phyloP scores from a whole-genome alignment of 495 filamentous ascomycete species.

The Rostrohypoxylon terebratum region DNA sequence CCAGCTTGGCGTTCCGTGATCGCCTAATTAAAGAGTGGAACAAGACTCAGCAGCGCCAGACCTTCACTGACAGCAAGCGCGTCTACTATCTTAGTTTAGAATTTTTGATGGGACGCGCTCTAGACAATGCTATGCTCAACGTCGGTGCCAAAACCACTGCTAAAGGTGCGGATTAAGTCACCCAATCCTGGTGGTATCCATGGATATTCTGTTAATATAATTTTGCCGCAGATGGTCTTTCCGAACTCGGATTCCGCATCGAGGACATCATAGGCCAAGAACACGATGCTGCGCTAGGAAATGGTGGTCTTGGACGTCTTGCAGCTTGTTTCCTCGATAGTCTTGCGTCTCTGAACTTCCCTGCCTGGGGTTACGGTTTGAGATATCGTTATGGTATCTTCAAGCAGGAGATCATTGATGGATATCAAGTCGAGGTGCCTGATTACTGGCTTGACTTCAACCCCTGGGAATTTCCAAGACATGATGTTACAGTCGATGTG shows the following conservation, averaged over 20 bases:
- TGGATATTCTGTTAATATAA: constrained; percentile 20
- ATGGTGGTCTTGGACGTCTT: constrained; percentile 93
- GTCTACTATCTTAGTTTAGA: constrained; percentile 97
- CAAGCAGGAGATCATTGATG: constrained; percentile 98
- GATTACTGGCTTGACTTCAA: constrained; percentile 99
- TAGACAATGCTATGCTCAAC: constrained; percentile 99
- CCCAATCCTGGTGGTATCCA: not conserved
- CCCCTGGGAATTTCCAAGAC: constrained; percentile 97
- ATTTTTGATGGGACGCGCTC: constrained; percentile 94
- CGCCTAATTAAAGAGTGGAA: constrained; percentile 96
- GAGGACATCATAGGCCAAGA: constrained; percentile 96
- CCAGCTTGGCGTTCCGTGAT: constrained; percentile 91
- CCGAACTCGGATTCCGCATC: constrained; percentile 92
- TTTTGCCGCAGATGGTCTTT: constrained; percentile 72
- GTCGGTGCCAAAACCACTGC: constrained; percentile 87
- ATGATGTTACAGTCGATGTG: constrained; percentile 90
- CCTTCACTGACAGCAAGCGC: constrained; percentile 87
- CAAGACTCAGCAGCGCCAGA: constrained; percentile 95
- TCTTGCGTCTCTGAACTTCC: constrained; percentile 91
- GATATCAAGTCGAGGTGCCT: constrained; percentile 96
- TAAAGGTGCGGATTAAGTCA: constrained; percentile 64
- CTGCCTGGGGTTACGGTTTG: constrained; percentile 96
- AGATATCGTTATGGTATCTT: constrained; percentile 98
- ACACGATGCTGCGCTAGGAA: constrained; percentile 95
- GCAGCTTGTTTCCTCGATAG: constrained; percentile 98